Evolutionary conservation across 345 rosid genomes (phyloP).

Genomic region (Gossypium longicalyx): DNA sequence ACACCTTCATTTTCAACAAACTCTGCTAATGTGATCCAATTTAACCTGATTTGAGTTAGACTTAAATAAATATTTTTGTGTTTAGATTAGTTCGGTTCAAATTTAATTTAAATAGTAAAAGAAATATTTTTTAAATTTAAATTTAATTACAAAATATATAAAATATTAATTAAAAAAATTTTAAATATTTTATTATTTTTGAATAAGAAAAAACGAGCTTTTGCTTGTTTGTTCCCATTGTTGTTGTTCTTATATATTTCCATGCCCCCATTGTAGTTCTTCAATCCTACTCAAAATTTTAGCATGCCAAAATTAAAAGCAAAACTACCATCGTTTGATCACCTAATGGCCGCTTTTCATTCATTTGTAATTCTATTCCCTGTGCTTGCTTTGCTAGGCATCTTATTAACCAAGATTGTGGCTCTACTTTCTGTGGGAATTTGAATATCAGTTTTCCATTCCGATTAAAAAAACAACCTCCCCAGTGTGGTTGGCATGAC

Average conservation of each 20-base stretch:
- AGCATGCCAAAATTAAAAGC: background rate
- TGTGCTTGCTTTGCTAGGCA: background rate
- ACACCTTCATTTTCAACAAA: too few species aligned
- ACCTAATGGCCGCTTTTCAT: background rate
- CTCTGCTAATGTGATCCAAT: too few species aligned
- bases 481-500: background rate
- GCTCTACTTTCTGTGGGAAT: background rate
- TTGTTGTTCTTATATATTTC: background rate
- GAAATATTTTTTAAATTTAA: too few species aligned
- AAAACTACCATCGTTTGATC: background rate
- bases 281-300: too few species aligned
- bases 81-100: accelerated
- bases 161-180: too few species aligned
- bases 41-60: too few species aligned
- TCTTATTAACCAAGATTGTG: background rate
- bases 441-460: background rate
- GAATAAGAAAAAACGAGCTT: too few species aligned
- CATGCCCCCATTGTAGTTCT: background rate
- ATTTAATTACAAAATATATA: too few species aligned
- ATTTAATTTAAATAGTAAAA: too few species aligned
- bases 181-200: too few species aligned
- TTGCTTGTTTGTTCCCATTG: too few species aligned
- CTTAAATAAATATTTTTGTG: too few species aligned
- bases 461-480: background rate
- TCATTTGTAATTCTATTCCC: background rate